A percentile compares a stretch with the other conserved stretches of the same genome.
These are phyloP conservation scores for Aspergillus alliaceus DNA, from an alignment of 2,329 filamentous ascomycete species.

Conservation along the genomic window DNA sequence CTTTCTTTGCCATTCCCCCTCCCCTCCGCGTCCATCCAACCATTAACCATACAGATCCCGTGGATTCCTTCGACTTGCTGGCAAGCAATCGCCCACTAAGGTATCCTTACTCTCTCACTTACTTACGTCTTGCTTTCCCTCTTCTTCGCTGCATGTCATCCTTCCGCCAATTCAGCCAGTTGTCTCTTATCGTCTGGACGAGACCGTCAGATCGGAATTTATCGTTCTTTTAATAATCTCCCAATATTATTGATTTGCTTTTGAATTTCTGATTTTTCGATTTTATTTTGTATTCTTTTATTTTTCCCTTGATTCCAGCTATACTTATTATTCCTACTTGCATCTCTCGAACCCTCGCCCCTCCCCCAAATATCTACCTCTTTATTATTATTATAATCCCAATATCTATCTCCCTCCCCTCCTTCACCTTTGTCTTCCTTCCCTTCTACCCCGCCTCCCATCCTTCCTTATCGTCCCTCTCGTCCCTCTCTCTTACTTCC, in stretches of 20 bases:
- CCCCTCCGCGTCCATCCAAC: neutral
- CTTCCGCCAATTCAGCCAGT: conserved; percentile 15
- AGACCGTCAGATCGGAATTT: conserved; percentile 13
- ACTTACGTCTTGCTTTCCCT: neutral
- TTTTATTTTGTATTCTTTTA: neutral
- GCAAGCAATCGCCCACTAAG: conserved; percentile 9
- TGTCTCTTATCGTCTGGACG: conserved; percentile 10
- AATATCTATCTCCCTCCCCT: neutral
- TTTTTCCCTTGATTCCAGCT: conserved; percentile 1
- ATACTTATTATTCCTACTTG: neutral
- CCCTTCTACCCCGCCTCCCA: conserved; percentile 4
- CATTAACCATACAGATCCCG: neutral
- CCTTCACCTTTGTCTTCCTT: neutral
- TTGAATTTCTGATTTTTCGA: conserved; percentile 2
- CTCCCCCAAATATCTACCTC: too few relatives aligned
- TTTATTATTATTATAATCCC: too few relatives aligned
- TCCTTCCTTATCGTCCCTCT: conserved; percentile 14
- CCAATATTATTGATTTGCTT: neutral
- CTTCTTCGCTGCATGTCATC: conserved; percentile 17
- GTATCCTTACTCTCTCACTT: conserved; percentile 1
- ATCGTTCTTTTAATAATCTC: conserved; percentile 4
- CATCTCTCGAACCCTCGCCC: neutral
- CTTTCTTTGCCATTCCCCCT: neutral
- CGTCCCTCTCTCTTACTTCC: too few relatives aligned
- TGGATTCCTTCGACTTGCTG: conserved; percentile 9